Evolutionary conservation across 495 filamentous ascomycete species (phyloP).

Genomic region (Hypoxylon intermedium): DNA sequence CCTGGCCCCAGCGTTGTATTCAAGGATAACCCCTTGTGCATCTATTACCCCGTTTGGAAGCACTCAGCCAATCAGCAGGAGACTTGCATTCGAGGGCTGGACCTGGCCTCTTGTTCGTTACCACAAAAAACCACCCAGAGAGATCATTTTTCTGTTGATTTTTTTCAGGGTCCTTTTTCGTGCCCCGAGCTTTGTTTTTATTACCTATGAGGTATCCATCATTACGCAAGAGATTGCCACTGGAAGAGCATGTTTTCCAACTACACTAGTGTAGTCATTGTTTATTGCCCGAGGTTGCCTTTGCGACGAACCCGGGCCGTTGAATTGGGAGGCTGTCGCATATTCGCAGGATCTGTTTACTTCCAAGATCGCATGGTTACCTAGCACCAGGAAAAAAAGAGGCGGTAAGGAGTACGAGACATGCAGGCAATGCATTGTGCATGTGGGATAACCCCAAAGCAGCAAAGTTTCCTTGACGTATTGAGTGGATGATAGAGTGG

Average conservation of each 20-base stretch:
- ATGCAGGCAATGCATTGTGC: constrained; percentile 43
- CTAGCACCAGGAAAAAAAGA: constrained; percentile 28
- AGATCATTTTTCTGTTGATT: constrained; percentile 14
- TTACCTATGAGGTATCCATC: constrained; percentile 16
- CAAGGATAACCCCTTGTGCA: constrained; percentile 31
- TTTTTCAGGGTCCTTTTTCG: constrained; percentile 27
- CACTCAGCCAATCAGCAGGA: constrained; percentile 19
- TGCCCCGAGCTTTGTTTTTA: constrained; percentile 16
- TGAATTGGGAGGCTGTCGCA: constrained; percentile 16
- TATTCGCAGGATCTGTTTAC: constrained; percentile 34
- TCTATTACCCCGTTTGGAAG: constrained; percentile 36
- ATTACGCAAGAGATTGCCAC: constrained; percentile 37
- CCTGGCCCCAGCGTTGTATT: constrained; percentile 19
- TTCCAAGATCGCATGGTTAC: constrained; percentile 25
- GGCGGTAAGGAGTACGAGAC: constrained; percentile 41
- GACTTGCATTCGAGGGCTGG: constrained; percentile 16
- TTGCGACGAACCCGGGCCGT: constrained; percentile 1
- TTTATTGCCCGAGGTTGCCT: constrained; percentile 16
- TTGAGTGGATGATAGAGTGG: constrained; percentile 4
- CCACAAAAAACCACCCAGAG: constrained; percentile 17
- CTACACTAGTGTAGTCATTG: neutral
- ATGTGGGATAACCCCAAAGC: constrained; percentile 32
- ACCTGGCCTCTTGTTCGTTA: constrained; percentile 11
- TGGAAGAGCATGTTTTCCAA: neutral
- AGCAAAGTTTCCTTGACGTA: constrained; percentile 21